Evolutionary conservation across 441 rosid species (phyloP).

Genomic region (Arabidopsis lyrata): DNA sequence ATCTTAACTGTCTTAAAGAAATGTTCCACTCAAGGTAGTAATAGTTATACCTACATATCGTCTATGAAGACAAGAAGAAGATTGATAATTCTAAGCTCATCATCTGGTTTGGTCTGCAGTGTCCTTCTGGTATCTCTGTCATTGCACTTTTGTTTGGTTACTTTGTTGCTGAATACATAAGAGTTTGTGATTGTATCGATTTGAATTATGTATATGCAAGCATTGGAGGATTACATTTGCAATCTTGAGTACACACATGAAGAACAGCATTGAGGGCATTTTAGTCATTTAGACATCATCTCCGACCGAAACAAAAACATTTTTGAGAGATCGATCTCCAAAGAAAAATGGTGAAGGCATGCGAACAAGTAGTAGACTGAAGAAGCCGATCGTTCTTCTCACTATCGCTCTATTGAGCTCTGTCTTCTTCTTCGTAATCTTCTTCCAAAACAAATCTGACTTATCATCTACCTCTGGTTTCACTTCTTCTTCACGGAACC

Average conservation of each 20-base stretch:
- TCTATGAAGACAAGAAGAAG: slow-evolving; percentile 10
- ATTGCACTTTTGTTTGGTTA: no score
- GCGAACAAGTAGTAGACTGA: slow-evolving; percentile 35
- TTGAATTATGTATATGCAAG: not conserved
- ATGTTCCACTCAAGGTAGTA: not conserved
- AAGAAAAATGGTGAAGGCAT: slow-evolving; percentile 45
- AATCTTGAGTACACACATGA: not conserved
- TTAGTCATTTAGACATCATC: slow-evolving; percentile 9
- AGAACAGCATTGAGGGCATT: slow-evolving; percentile 2
- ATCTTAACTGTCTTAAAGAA: slow-evolving; percentile 5
- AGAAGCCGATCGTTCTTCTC: slow-evolving; percentile 46
- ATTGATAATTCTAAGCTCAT: not conserved
- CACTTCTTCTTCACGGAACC: slow-evolving; percentile 45
- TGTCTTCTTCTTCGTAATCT: slow-evolving; percentile 39
- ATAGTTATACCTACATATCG: not conserved
- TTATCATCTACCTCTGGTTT: slow-evolving; percentile 51
- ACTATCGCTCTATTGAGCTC: slow-evolving; percentile 31
- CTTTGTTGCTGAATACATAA: not conserved
- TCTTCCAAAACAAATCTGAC: slow-evolving; percentile 39
- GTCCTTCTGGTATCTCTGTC: not conserved
- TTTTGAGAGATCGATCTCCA: slow-evolving; percentile 19
- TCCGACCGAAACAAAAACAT: not conserved
- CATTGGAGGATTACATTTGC: not conserved
- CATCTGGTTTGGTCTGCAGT: not conserved
- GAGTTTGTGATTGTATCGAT: not conserved